Percentiles rank a stretch among this genome's conserved stretches.
Evolutionary conservation across 1,284 basidiomycete species (phyloP).

Genomic region (Athelia sp.): DNA sequence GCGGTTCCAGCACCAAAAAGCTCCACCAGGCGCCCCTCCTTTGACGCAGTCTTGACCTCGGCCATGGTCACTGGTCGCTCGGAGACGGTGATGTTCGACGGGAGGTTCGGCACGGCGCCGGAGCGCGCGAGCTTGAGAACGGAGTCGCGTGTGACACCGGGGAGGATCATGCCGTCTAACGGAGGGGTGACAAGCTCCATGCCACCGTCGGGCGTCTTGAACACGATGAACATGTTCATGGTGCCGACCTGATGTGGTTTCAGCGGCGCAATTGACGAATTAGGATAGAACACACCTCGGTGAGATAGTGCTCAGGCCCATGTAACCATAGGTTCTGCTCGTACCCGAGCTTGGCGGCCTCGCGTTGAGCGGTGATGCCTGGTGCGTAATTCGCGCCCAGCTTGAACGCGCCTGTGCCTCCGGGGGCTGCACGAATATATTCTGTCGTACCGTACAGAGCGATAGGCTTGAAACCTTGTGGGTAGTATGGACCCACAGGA

Average conservation of each 20-base stretch:
- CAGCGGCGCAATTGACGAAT: background rate
- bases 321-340: conserved; percentile 95
- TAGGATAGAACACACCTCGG: conserved; percentile 48
- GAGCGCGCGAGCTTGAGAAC: conserved; percentile 79
- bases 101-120: conserved; percentile 66
- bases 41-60: conserved; percentile 76
- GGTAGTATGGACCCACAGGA: conserved; percentile 95
- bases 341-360: conserved; percentile 83
- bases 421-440: conserved; percentile 85
- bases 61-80: conserved; percentile 89
- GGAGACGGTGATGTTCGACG: conserved; percentile 66
- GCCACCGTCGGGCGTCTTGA: conserved; percentile 75
- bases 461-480: conserved; percentile 93
- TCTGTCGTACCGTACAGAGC: conserved; percentile 89
- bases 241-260: conserved; percentile 66
- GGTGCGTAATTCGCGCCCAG: conserved; percentile 91
- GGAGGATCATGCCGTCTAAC: conserved; percentile 92
- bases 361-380: conserved; percentile 83
- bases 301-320: conserved; percentile 81
- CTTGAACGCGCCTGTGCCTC: conserved; percentile 93
- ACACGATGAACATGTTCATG: conserved; percentile 94
- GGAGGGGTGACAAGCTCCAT: conserved; percentile 88
- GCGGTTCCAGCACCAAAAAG: conserved; percentile 95
- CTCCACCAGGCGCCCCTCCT: conserved; percentile 75
- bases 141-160: conserved; percentile 93